Conservation (phyloP, 2,329 filamentous ascomycete species). For the Cercospora janseana region DNA sequence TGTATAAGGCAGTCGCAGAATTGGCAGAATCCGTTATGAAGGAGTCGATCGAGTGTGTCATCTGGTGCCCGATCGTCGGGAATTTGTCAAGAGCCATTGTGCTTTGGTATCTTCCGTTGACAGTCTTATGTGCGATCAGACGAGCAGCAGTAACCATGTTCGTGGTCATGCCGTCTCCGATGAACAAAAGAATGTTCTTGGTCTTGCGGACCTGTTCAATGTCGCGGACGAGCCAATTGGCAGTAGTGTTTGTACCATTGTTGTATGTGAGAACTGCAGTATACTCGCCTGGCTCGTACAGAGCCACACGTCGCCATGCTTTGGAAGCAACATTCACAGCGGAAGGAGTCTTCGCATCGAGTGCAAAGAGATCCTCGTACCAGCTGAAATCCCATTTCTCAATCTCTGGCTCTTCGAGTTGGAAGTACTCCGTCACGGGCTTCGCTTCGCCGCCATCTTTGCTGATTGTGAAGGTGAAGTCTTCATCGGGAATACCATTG, state of each 20-base stretch:
- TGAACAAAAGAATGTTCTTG: slow-evolving; percentile 75
- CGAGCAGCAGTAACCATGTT: slow-evolving; percentile 65
- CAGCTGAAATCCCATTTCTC: slow-evolving; percentile 83
- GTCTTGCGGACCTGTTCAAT: slow-evolving; percentile 68
- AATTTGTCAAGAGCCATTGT: slow-evolving; percentile 73
- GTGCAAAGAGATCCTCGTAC: slow-evolving; percentile 78
- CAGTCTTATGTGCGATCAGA: slow-evolving; percentile 73
- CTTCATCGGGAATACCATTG: slow-evolving; percentile 63
- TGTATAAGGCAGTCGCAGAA: slow-evolving; percentile 76
- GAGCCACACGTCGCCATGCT: slow-evolving; percentile 70
- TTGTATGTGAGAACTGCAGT: slow-evolving; percentile 74
- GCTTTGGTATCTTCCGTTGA: slow-evolving; percentile 81
- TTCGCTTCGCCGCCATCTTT: slow-evolving; percentile 59
- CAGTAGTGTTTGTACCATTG: slow-evolving; percentile 66
- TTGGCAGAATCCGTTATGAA: slow-evolving; percentile 89
- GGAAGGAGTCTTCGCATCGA: slow-evolving; percentile 66
- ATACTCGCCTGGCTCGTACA: slow-evolving; percentile 78
- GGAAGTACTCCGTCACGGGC: slow-evolving; percentile 65
- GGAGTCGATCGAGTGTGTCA: slow-evolving; percentile 76
- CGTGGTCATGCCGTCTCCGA: slow-evolving; percentile 68
- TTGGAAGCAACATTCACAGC: slow-evolving; percentile 79
- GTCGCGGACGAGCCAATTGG: slow-evolving; percentile 74
- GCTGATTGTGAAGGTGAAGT: slow-evolving; percentile 71
- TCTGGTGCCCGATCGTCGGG: slow-evolving; percentile 72
- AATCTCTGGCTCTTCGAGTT: slow-evolving; percentile 65